Conservation (phyloP, 768 basidiomycete genomes). For the Suillus spraguei region DNA sequence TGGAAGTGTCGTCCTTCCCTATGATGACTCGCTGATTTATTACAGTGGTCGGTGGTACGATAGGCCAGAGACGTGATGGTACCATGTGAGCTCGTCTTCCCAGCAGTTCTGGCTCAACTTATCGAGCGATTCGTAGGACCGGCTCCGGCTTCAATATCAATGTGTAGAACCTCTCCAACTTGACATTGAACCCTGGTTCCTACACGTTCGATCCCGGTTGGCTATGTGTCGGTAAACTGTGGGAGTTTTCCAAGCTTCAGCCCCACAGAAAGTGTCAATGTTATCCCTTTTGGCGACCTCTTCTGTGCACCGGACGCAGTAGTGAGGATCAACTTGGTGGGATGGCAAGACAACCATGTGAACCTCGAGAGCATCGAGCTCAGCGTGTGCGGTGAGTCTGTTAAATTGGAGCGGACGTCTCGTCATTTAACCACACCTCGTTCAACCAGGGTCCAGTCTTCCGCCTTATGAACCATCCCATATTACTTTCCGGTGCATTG, state of each 20-base stretch:
- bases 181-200: slow-evolving; percentile 47
- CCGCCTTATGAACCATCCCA: slow-evolving; percentile 47
- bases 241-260: slow-evolving; percentile 49
- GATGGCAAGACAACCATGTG: slow-evolving; percentile 54
- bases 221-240: slow-evolving; percentile 49
- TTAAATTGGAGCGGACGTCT: background rate
- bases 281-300: slow-evolving; percentile 37
- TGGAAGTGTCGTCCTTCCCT: slow-evolving; percentile 20
- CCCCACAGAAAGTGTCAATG: slow-evolving; percentile 47
- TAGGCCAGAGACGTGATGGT: slow-evolving; percentile 61
- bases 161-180: slow-evolving; percentile 42
- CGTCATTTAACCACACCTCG: background rate
- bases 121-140: slow-evolving; percentile 38
- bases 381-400: slow-evolving; percentile 27
- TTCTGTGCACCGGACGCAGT: slow-evolving; percentile 21
- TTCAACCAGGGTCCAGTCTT: slow-evolving; percentile 44
- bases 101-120: background rate
- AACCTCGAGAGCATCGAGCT: slow-evolving; percentile 45
- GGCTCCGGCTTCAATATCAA: slow-evolving; percentile 57
- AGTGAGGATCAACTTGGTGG: slow-evolving; percentile 52
- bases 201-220: slow-evolving; percentile 51
- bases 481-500: slow-evolving; percentile 57
- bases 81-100: slow-evolving; percentile 16
- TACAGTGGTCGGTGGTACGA: slow-evolving; percentile 57
- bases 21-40: slow-evolving; percentile 44